These are phyloP conservation scores for Fusarium robinianum DNA, from an alignment of 2,329 filamentous ascomycete species.

Conservation along the genomic window DNA sequence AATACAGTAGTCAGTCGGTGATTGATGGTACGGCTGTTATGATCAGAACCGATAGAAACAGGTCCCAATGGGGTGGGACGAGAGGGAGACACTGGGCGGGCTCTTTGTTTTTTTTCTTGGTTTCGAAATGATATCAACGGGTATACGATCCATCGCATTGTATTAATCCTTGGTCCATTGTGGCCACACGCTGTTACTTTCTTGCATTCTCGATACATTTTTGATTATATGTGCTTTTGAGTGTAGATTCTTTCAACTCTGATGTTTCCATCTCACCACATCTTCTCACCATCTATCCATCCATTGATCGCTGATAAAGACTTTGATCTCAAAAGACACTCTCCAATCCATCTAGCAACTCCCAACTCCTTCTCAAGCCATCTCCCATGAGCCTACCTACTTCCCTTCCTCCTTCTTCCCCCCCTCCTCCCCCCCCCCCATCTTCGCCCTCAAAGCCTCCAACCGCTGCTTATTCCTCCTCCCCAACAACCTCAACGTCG, in stretches of 20 bases:
- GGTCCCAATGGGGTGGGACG: conserved; percentile 14
- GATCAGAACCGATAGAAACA: conserved; percentile 28
- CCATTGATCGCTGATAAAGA: no score
- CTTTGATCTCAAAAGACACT: no score
- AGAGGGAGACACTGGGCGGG: conserved; percentile 14
- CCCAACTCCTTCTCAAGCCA: neutral
- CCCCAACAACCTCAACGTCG: conserved; percentile 68
- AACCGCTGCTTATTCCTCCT: conserved; percentile 70
- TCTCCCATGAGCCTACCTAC: no score
- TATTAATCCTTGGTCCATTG: conserved; percentile 30
- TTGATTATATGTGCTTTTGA: no score
- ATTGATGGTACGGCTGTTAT: conserved; percentile 22
- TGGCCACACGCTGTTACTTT: no score
- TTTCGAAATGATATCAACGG: conserved; percentile 39
- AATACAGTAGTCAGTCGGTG: conserved; percentile 13
- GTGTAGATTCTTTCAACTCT: no score
- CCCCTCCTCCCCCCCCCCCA: conserved; percentile 19
- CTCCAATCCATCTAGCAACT: neutral
- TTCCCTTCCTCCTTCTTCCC: neutral
- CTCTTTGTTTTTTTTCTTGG: conserved; percentile 26
- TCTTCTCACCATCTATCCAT: no score
- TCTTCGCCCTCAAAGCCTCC: conserved; percentile 50
- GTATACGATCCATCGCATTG: conserved; percentile 33
- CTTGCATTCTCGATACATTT: no score
- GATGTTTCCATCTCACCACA: no score